These are phyloP conservation scores for Malassezia nana DNA, from an alignment of 1,284 basidiomycete genomes.

Conservation along the genomic window DNA sequence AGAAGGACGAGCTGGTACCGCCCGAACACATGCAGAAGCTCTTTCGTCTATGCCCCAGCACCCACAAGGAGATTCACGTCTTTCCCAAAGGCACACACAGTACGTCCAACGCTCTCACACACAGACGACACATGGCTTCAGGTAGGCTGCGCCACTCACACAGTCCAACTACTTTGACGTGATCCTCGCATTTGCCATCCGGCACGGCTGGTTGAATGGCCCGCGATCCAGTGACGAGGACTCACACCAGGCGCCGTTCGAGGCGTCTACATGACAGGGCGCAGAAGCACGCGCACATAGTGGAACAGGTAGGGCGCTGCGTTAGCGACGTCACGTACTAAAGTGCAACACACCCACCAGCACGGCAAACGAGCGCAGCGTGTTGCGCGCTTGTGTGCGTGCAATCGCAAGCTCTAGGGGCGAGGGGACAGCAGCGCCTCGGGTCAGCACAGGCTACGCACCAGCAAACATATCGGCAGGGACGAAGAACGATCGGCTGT, in stretches of 20 bases:
- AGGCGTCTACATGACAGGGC: slow-evolving; percentile 1
- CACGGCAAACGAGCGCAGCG: slow-evolving; percentile 13
- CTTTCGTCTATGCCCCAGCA: slow-evolving; percentile 54
- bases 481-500: background rate
- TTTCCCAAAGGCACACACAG: slow-evolving; percentile 63
- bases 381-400: slow-evolving; percentile 13
- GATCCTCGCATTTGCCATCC: slow-evolving; percentile 32
- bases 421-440: slow-evolving; percentile 15
- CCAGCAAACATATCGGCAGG: slow-evolving; percentile 14
- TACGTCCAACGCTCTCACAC: slow-evolving; percentile 48
- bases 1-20: slow-evolving; percentile 73
- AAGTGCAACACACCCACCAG: slow-evolving; percentile 19
- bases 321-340: slow-evolving; percentile 8
- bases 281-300: slow-evolving; percentile 4
- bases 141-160: background rate
- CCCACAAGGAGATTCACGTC: slow-evolving; percentile 50
- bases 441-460: slow-evolving; percentile 3
- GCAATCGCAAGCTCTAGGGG: slow-evolving; percentile 15
- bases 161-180: slow-evolving; percentile 35
- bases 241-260: too few species aligned
- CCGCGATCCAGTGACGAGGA: too few species aligned
- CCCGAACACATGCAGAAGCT: slow-evolving; percentile 71
- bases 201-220: slow-evolving; percentile 22
- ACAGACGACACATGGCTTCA: slow-evolving; percentile 43
- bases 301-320: slow-evolving; percentile 17